Base-by-base conservation (phyloP, 2,329 filamentous ascomycete species). In the Talaromyces sp. region DNA sequence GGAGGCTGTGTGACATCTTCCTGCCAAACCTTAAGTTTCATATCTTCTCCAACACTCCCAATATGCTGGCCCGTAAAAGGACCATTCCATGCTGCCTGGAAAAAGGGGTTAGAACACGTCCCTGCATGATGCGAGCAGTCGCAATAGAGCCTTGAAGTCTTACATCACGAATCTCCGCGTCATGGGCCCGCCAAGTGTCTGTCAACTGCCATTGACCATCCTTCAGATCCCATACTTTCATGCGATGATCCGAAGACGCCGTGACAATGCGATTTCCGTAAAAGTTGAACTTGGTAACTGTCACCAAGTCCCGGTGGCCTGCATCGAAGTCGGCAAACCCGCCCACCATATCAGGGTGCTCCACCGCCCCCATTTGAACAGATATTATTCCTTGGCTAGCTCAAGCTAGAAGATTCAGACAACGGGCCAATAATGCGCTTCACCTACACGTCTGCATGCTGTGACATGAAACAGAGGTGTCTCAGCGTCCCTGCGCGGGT, bases 261-360 rank as follows among this genome's bases (percentile, higher is more conserved):
- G 91, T 94, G 37, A 92, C 89, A 79, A 93, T 92, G 63, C 92
- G 89, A 65, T 91, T 92, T 63, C 92, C 93, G 71, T 96, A 96
- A 61, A 86, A 87, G 73, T 97, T 97, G 81, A 95, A 96, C 61
- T 90, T 88, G 56, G 93, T 86, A 50, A 90, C 88, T 60, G 92
- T 86, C 47, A 95, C 89, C 40, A 94, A 81, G 70, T 95, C 76
- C 45, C 74, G 71, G 65, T 79, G 76, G 54, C 73, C 75, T 33
- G 75, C 68, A 54, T 77, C 74, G 59, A 78, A 76, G 56, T 76
- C 72, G 53, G 69, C 67, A 62, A 75, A 74, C 39, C 65, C 67
- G 52, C 70, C 68, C 47, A 64, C 59, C 67, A 73, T 74, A 29
- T 65, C 61, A 51, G 63, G 58, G 51, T 52, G 58, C 55, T 64